Evolutionary conservation across 306 rosid species (phyloP).

Genomic region (Quercus dentata): DNA sequence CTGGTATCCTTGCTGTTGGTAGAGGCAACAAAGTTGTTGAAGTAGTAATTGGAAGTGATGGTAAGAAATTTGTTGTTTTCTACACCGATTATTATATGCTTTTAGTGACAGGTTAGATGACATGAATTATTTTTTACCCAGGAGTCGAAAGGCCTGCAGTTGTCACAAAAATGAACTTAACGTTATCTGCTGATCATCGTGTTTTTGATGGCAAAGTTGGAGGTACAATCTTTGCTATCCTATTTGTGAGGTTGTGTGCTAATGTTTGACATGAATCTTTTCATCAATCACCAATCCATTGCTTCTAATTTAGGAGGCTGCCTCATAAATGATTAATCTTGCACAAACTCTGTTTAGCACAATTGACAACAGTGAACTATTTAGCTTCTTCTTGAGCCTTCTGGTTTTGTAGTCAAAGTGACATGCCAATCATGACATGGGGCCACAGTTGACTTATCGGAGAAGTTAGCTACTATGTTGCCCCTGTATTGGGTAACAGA

Average conservation of each 20-base stretch:
- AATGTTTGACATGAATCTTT: not conserved
- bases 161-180: slow-evolving; percentile 70
- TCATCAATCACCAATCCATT: not conserved
- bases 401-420: not conserved
- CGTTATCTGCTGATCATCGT: slow-evolving; percentile 92
- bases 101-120: slow-evolving; percentile 22
- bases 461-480: not conserved
- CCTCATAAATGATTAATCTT: not conserved
- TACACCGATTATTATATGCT: slow-evolving; percentile 3
- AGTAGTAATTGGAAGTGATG: slow-evolving; percentile 72
- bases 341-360: not conserved
- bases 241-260: not conserved
- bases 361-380: not conserved
- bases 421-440: not conserved
- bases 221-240: slow-evolving; percentile 43
- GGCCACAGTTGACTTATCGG: not conserved
- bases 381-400: not conserved
- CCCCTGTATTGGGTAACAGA: not conserved
- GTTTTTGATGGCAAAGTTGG: slow-evolving; percentile 94
- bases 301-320: not conserved
- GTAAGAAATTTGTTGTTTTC: slow-evolving; percentile 39
- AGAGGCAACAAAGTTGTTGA: slow-evolving; percentile 93
- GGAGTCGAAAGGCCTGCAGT: slow-evolving; percentile 81
- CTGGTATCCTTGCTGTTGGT: slow-evolving; percentile 96
- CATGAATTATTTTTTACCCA: slow-evolving; percentile 25